Evolutionary conservation across 192 early-diverging fungal species (phyloP), one percentile per base, ranked within the genome.

Genomic region (Phlyctochytrium bullatum): DNA sequence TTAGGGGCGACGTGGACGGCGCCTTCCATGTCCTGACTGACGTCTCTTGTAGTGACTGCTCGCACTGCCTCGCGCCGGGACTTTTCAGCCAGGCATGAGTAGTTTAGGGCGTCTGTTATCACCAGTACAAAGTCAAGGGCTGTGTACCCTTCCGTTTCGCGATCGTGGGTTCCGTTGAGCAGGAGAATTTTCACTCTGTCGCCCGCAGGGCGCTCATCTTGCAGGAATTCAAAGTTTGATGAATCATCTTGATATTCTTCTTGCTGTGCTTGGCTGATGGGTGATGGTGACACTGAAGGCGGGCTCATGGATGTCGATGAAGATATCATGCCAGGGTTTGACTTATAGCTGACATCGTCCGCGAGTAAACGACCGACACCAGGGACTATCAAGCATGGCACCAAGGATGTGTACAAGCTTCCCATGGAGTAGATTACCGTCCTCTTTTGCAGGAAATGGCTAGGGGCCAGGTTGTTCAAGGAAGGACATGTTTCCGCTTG

Each of bases 381-480:
- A 24, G 85, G 81, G 27, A 92, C 74, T 36, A 92, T 82, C 23
- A 92, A 62, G 72, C 87, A 88, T 0, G 90, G 90, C 12, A 89
- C 72, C 50, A 92, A 83, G 20, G 86, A 88, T 0, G 90, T 92
- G 58, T 90, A 92, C 1, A 92, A 67, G 0, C 88, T 90, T 0
- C 90, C 90, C 57, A 89, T 89, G 1, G 88, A 85, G 66, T 89
- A 92, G 1, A 90, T 71, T 14, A 92, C 67, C 0, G 82, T 77
- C 30, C 79, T 71, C 68, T 88, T 85, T 4, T 64, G 71, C 0
- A 65, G 54, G 20, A 91, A 58, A 4, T 85, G 73, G 24, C 61
- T 59, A 6, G 81, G 67, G 10, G 88, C 67, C 50, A 89, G 82
- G 2, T 85, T 79, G 65, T 89, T 89, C 16, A 89, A 73, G 27